A percentile compares a stretch with the other conserved stretches of the same genome.
Evolutionary conservation across 192 early-diverging fungal species (phyloP).

Genomic region (Podila horticola): DNA sequence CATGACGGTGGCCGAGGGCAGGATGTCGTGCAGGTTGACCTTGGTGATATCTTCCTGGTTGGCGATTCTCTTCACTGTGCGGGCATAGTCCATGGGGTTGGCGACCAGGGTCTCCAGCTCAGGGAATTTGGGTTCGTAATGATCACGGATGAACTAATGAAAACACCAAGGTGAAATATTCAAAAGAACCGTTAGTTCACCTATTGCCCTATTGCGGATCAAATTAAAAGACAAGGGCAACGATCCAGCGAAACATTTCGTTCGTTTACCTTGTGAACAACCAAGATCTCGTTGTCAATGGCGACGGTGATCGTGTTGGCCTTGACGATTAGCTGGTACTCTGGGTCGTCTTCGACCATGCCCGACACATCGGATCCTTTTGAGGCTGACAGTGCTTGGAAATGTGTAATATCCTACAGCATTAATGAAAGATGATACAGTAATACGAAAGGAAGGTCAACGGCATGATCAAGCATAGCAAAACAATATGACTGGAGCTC

Average conservation of each 20-base stretch:
- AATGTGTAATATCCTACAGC: conserved; percentile 64
- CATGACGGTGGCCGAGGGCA: conserved; percentile 89
- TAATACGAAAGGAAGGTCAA: not conserved
- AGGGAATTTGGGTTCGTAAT: conserved; percentile 89
- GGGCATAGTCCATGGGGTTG: conserved; percentile 89
- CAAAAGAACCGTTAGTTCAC: not conserved
- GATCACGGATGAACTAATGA: conserved; percentile 92
- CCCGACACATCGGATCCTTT: conserved; percentile 62
- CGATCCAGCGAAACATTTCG: too few relatives aligned
- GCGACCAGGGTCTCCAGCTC: conserved; percentile 93
- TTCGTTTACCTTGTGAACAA: conserved; percentile 81
- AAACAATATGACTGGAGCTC: too few relatives aligned
- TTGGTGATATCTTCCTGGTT: conserved; percentile 84
- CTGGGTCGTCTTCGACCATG: conserved; percentile 84
- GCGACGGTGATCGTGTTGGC: conserved; percentile 88
- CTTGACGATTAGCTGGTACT: conserved; percentile 86
- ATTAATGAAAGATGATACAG: not conserved
- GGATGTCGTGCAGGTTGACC: conserved; percentile 79
- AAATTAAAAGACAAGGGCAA: too few relatives aligned
- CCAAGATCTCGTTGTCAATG: conserved; percentile 89
- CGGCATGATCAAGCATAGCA: too few relatives aligned
- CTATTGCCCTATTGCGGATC: not conserved
- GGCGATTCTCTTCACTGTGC: conserved; percentile 84
- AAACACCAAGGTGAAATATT: too few relatives aligned
- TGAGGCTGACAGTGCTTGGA: conserved; percentile 42